phyloP scores from a whole-genome alignment of 352 stramenopile genomes.

The Phytophthora citricola region DNA sequence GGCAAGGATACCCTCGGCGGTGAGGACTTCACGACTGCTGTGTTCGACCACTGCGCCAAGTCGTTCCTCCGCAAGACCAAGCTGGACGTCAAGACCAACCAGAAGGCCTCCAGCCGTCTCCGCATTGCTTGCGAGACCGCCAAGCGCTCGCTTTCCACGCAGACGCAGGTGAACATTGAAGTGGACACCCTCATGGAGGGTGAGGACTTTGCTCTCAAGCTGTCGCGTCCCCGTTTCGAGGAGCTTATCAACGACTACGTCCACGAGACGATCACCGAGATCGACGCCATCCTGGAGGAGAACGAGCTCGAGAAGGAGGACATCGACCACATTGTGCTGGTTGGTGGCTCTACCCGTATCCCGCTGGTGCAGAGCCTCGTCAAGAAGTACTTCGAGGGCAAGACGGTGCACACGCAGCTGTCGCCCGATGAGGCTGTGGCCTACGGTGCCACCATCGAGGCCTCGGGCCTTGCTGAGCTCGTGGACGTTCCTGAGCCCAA shows the following conservation, averaged over 20 bases:
- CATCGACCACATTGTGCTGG: conserved; percentile 97
- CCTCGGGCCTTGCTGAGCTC: conserved; percentile 69
- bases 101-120: conserved; percentile 95
- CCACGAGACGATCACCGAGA: conserved; percentile 91
- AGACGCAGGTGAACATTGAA: conserved; percentile 97
- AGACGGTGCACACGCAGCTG: conserved; percentile 83
- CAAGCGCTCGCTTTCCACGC: conserved; percentile 97
- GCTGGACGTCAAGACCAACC: conserved; percentile 94
- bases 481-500: conserved; percentile 75
- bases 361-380: conserved; percentile 91
- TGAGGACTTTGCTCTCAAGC: conserved; percentile 97
- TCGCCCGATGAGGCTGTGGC: conserved; percentile 93
- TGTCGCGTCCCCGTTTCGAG: conserved; percentile 97
- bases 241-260: conserved; percentile 95
- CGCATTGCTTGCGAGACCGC: conserved; percentile 96
- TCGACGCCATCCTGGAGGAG: conserved; percentile 83
- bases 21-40: conserved; percentile 96
- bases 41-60: conserved; percentile 97
- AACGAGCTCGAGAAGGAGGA: conserved; percentile 82
- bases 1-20: conserved; percentile 97
- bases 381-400: conserved; percentile 89
- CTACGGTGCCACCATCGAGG: conserved; percentile 89
- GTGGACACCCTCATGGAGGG: conserved; percentile 98
- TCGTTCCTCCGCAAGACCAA: conserved; percentile 95
- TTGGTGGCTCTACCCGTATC: conserved; percentile 97